A percentile compares a stretch with the other conserved stretches of the same genome.
Evolutionary conservation across 2,329 filamentous ascomycete genomes (phyloP).

Genomic region (Ophiostoma pallidulum): DNA sequence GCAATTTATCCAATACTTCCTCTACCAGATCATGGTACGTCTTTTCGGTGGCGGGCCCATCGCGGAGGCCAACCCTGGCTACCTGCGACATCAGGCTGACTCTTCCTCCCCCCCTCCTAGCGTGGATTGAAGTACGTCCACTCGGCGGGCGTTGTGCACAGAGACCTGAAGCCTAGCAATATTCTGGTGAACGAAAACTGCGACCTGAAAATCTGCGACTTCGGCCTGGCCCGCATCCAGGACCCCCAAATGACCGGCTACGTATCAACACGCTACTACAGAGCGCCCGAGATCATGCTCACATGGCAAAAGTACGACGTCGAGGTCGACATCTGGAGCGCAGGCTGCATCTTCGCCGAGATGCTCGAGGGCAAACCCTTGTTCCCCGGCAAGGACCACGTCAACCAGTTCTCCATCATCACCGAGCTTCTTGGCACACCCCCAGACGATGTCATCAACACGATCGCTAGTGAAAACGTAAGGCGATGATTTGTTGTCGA

Average conservation of each 20-base stretch:
- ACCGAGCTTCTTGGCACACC: constrained; percentile 94
- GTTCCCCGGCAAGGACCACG: constrained; percentile 97
- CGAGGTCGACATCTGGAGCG: constrained; percentile 98
- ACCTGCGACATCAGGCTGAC: constrained; percentile 13
- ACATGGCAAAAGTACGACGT: constrained; percentile 99
- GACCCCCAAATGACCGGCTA: constrained; percentile 99
- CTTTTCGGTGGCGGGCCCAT: no score
- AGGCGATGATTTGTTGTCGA: constrained; percentile 25
- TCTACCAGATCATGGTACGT: constrained; percentile 94
- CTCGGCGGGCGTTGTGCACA: constrained; percentile 94
- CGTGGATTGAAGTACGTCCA: constrained; percentile 98
- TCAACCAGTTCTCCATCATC: constrained; percentile 99
- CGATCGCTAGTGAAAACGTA: constrained; percentile 96
- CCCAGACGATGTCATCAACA: constrained; percentile 96
- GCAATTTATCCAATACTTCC: constrained; percentile 99
- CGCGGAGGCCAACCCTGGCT: not conserved
- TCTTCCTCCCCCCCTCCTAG: constrained; percentile 45
- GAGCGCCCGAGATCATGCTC: constrained; percentile 98
- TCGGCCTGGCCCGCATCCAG: constrained; percentile 92
- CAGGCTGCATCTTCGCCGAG: constrained; percentile 97
- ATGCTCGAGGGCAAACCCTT: constrained; percentile 98
- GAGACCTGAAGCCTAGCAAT: constrained; percentile 96
- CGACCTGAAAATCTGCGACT: constrained; percentile 98
- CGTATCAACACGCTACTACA: constrained; percentile 96
- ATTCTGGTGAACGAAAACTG: constrained; percentile 99